Evolutionary conservation across 2,329 filamentous ascomycete genomes (phyloP), one percentile per base, ranked within the genome.

Genomic region (Tolypocladium cylindrosporum): DNA sequence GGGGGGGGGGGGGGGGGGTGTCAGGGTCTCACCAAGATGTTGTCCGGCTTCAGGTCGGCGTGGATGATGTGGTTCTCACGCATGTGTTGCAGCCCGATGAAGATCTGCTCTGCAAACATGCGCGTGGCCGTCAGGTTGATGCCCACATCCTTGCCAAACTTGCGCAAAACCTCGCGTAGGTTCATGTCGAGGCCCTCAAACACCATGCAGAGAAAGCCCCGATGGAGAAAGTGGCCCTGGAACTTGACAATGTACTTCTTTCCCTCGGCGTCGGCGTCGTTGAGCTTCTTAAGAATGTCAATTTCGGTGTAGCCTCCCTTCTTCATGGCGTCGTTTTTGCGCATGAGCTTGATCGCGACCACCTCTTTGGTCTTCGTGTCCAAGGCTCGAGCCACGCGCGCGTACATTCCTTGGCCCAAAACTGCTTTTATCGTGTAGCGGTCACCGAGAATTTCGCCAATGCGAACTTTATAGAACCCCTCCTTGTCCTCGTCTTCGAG

Each of bases 291-390:
- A 53, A 99, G 75, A 63, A 97, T 96, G 48, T 90, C 89, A 69
- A 97, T 95, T 71, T 99, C 94, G 59, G 94, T 97, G 72, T 91
- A 86, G 24, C 92, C 94, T 52, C 91, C 92, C 72, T 96, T 97
- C 64, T 86, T 83, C 71, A 97, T 88, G 14, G 90, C 89, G 68
- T 96, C 92, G 67, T 99, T 97, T 72, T 95, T 95, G 62, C 94
- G 89, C 73, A 97, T 96, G 66, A 99, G 94, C 75, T 99, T 99
- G 79, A 99, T 89, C 31, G 94, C 94, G 39, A 97, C 92, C n/a
- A 89, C 72, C 65, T 84, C 83, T 67, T 86, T 87, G 59, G 82
- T 89, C 54, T 84, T 85, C 27, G 87, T 82, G 72, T 97, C 92
- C 61, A 84, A 81, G 27, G 94, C 94, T 62, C 91, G 86, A 56